Conservation (phyloP, 176 grass and related monocot genomes). For the Aegilops umbellulata region DNA sequence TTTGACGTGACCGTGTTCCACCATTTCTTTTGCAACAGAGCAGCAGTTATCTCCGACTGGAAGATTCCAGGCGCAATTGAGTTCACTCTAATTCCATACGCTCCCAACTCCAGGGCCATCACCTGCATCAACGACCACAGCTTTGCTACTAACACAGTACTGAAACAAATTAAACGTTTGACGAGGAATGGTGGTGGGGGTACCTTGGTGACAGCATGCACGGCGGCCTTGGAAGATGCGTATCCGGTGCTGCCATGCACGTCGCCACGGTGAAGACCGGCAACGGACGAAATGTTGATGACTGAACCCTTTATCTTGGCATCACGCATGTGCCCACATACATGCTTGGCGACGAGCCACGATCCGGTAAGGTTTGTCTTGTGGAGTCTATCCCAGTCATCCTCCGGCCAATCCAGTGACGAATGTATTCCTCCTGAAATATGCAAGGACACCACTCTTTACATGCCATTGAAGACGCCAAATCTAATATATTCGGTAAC, state of each 20-base stretch:
- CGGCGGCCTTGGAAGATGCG: slow-evolving; percentile 59
- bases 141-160: background rate
- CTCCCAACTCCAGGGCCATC: slow-evolving; percentile 82
- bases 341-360: slow-evolving; percentile 78
- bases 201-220: slow-evolving; percentile 73
- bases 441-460: background rate
- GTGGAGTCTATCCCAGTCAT: slow-evolving; percentile 60
- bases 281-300: slow-evolving; percentile 73
- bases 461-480: background rate
- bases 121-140: slow-evolving; percentile 32
- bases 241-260: slow-evolving; percentile 63
- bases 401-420: slow-evolving; percentile 69
- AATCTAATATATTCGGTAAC: background rate
- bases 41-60: slow-evolving; percentile 71
- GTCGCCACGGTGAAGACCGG: slow-evolving; percentile 55
- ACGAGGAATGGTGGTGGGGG: background rate
- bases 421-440: slow-evolving; percentile 63
- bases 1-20: slow-evolving; percentile 50
- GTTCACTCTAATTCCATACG: slow-evolving; percentile 73
- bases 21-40: slow-evolving; percentile 71
- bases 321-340: slow-evolving; percentile 62
- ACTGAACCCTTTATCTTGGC: slow-evolving; percentile 71
- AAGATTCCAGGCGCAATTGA: slow-evolving; percentile 83
- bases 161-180: background rate
- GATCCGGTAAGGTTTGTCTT: slow-evolving; percentile 81